A percentile compares a stretch with the other conserved stretches of the same genome.
phyloP scores from a whole-genome alignment of 1,284 basidiomycete species.

The Puccinia polysora region DNA sequence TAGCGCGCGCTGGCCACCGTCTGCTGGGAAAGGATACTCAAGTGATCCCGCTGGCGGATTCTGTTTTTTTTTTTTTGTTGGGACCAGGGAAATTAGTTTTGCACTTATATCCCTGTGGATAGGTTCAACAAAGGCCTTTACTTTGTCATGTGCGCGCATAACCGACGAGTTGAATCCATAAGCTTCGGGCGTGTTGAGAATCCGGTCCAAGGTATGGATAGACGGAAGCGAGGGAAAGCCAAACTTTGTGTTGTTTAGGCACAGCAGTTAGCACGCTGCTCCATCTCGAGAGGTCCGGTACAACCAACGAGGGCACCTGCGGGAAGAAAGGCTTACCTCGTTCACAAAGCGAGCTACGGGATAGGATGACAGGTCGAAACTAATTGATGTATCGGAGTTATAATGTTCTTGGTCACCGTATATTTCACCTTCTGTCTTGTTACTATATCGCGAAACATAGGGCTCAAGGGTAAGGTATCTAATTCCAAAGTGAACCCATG shows the following conservation, averaged over 20 bases:
- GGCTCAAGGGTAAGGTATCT: slow-evolving; percentile 62
- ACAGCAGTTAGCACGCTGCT: too few relatives aligned
- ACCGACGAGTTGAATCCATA: slow-evolving; percentile 63
- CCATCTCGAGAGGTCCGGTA: too few relatives aligned
- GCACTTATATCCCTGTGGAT: neutral
- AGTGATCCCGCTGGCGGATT: slow-evolving; percentile 49
- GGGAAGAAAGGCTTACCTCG: slow-evolving; percentile 51
- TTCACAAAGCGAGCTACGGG: slow-evolving; percentile 62
- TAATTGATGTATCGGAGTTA: slow-evolving; percentile 60
- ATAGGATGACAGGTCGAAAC: slow-evolving; percentile 61
- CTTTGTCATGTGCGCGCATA: slow-evolving; percentile 62
- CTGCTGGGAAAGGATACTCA: slow-evolving; percentile 47
- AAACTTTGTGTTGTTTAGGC: slow-evolving; percentile 55
- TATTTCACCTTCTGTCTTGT: slow-evolving; percentile 59
- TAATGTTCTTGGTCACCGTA: slow-evolving; percentile 63
- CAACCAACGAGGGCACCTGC: too few relatives aligned
- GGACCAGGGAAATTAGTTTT: too few relatives aligned
- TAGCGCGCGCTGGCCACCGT: slow-evolving; percentile 47
- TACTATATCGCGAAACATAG: slow-evolving; percentile 59
- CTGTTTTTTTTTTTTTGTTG: slow-evolving; percentile 45
- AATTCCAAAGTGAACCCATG: neutral
- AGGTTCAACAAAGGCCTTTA: slow-evolving; percentile 48
- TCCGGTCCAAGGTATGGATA: slow-evolving; percentile 63
- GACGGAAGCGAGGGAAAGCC: slow-evolving; percentile 66
- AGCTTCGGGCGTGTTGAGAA: slow-evolving; percentile 57